Evolutionary conservation across 106 monocot genomes (phyloP).

Genomic region (Alisma plantagoaquatica): DNA sequence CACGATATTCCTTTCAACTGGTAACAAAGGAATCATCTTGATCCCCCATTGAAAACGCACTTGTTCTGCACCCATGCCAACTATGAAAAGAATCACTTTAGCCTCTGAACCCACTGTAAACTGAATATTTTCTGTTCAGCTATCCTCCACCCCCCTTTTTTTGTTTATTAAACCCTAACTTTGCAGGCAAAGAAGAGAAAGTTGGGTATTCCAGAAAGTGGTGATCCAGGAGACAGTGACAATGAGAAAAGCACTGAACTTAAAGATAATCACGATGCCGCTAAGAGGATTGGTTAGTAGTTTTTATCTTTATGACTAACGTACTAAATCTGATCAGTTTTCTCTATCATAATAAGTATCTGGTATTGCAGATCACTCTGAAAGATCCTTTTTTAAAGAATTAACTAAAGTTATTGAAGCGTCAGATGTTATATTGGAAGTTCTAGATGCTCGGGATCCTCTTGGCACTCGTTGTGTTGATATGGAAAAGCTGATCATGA

Average conservation of each 20-base stretch:
- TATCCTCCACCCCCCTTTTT: no score
- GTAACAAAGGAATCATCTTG: no score
- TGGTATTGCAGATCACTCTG: constrained; percentile 50
- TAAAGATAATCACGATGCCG: constrained; percentile 14
- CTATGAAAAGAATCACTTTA: no score
- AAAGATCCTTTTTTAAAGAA: constrained; percentile 76
- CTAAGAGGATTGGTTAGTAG: constrained; percentile 51
- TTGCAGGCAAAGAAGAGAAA: constrained; percentile 64
- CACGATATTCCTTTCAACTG: no score
- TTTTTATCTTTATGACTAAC: background rate
- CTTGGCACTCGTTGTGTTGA: constrained; percentile 69
- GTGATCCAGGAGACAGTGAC: constrained; percentile 31
- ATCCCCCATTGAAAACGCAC: no score
- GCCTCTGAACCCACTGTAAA: no score
- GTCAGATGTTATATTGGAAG: constrained; percentile 83
- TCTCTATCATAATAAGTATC: background rate
- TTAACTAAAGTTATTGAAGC: constrained; percentile 70
- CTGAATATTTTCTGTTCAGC: no score
- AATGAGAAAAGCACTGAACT: constrained; percentile 29
- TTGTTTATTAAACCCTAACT: no score
- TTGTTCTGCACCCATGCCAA: no score
- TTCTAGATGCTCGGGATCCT: constrained; percentile 79
- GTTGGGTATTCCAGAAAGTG: constrained; percentile 35
- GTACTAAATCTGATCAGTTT: background rate
- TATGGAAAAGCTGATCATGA: constrained; percentile 68